Percentiles rank a stretch among this genome's conserved stretches.
These are phyloP conservation scores for Schizonepeta tenuifolia DNA, from an alignment of 257 asterid genomes.

Conservation along the genomic window DNA sequence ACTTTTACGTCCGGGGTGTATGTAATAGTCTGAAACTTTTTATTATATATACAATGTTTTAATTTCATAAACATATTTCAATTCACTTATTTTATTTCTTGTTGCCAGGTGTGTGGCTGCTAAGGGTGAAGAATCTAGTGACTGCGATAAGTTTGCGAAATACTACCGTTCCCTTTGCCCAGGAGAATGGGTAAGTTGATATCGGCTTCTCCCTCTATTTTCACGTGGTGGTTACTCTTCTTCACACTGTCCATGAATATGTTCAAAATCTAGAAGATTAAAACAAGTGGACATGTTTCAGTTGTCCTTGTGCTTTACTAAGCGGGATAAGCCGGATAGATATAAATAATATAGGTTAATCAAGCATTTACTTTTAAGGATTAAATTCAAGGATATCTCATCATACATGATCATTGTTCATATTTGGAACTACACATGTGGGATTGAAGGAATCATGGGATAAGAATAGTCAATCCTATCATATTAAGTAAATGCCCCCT, in stretches of 20 bases:
- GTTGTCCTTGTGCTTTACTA: neutral
- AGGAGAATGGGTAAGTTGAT: slow-evolving; percentile 83
- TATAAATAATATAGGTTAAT: no score
- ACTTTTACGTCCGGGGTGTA: neutral
- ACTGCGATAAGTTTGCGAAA: slow-evolving; percentile 63
- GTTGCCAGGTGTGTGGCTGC: slow-evolving; percentile 67
- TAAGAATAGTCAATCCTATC: no score
- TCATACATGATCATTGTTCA: no score
- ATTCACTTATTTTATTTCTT: slow-evolving; percentile 18
- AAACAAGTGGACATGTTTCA: neutral
- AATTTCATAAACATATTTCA: neutral
- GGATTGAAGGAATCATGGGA: no score
- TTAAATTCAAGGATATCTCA: no score
- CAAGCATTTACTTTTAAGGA: no score
- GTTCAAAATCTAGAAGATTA: neutral
- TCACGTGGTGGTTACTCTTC: neutral
- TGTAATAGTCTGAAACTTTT: neutral
- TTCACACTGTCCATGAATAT: neutral
- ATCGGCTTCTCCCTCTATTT: neutral
- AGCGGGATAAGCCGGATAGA: no score
- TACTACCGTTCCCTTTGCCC: slow-evolving; percentile 88
- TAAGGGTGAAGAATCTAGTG: slow-evolving; percentile 72
- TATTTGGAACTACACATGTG: no score
- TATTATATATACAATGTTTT: neutral
- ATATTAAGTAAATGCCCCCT: no score